These are phyloP conservation scores for Lodderomyces pseudojiufengensis DNA, from an alignment of 1,139 yeast species.

Conservation along the genomic window DNA sequence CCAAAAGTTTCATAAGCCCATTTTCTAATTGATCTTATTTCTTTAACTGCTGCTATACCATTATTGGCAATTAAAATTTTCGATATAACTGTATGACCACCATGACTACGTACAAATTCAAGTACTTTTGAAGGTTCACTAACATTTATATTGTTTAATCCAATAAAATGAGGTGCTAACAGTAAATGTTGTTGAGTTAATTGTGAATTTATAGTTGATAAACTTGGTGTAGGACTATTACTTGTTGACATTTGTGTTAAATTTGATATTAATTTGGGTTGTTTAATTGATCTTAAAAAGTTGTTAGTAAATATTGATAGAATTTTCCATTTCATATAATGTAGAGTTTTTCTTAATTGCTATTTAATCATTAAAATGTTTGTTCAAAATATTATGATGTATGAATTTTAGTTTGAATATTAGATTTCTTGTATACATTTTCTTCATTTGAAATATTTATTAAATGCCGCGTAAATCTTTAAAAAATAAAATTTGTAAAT, in stretches of 20 bases:
- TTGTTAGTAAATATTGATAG: too few species aligned
- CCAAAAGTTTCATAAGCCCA: constrained; percentile 99
- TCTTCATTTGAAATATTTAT: too few species aligned
- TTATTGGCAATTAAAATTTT: constrained; percentile 91
- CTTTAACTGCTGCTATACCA: constrained; percentile 99
- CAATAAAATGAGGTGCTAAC: constrained; percentile 73
- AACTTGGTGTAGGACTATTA: constrained; percentile 8
- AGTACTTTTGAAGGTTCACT: constrained; percentile 76
- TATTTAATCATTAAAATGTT: too few species aligned
- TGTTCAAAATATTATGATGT: too few species aligned
- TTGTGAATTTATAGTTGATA: constrained; percentile 22
- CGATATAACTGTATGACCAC: constrained; percentile 93
- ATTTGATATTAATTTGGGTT: constrained; percentile 2
- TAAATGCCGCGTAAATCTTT: too few species aligned
- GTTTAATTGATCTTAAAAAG: not conserved
- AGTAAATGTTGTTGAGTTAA: constrained; percentile 28
- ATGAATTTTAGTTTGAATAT: too few species aligned
- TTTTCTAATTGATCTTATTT: constrained; percentile 92
- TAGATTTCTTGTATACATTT: too few species aligned
- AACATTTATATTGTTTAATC: constrained; percentile 66
- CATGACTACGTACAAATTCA: constrained; percentile 79
- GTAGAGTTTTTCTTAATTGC: too few species aligned
- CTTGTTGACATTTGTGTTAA: not conserved
- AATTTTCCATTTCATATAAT: not conserved
- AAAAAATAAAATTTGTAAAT: too few species aligned